Conservation (phyloP, 768 basidiomycete species). For the Termitomyces sp. region DNA sequence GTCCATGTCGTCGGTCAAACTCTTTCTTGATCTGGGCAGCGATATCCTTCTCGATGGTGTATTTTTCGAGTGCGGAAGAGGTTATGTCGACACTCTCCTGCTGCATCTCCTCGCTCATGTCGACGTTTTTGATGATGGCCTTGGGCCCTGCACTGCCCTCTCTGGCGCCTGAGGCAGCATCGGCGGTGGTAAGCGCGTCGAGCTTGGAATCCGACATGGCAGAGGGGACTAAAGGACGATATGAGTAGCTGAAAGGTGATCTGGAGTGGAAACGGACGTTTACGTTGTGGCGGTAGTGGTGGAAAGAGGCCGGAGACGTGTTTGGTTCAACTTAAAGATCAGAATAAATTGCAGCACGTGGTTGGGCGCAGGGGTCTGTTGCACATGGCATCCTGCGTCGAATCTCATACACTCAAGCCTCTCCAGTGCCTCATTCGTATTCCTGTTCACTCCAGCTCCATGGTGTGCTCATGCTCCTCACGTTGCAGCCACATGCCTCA, state of each 20-base stretch:
- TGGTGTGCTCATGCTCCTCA: constrained; percentile 8
- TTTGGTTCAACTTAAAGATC: constrained; percentile 14
- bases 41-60: constrained; percentile 96
- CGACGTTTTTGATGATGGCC: constrained; percentile 94
- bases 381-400: constrained; percentile 12
- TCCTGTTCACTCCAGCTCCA: constrained; percentile 13
- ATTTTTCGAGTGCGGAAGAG: constrained; percentile 81
- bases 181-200: constrained; percentile 57
- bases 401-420: constrained; percentile 9
- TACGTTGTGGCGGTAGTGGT: constrained; percentile 8
- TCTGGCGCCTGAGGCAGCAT: constrained; percentile 40
- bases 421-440: constrained; percentile 12
- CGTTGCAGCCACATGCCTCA: constrained; percentile 16
- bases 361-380: constrained; percentile 15
- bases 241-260: constrained; percentile 4
- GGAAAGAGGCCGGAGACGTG: constrained; percentile 11
- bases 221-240: constrained; percentile 2
- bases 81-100: constrained; percentile 91
- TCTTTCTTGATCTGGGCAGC: constrained; percentile 98
- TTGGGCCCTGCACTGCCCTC: constrained; percentile 51
- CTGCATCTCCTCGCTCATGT: constrained; percentile 97
- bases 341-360: constrained; percentile 17
- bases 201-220: constrained; percentile 50
- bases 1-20: constrained; percentile 88
- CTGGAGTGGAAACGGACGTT: constrained; percentile 8